Evolutionary conservation across 768 basidiomycete genomes (phyloP).

Genomic region (Collybia nuda): DNA sequence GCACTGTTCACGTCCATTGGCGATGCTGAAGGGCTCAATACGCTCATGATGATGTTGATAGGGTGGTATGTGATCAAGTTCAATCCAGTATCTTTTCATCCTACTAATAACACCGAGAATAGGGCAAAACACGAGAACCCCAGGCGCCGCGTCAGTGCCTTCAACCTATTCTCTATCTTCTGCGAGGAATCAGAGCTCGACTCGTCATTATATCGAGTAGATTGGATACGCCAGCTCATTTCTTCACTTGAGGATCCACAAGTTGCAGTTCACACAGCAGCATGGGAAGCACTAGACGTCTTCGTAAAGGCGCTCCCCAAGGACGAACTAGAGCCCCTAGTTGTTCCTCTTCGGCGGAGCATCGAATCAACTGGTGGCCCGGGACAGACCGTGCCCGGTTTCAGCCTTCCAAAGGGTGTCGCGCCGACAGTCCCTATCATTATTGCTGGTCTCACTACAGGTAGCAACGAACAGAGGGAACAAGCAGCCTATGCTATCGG

Average conservation of each 20-base stretch:
- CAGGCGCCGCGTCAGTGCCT: conserved; percentile 73
- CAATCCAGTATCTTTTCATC: neutral
- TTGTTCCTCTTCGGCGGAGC: conserved; percentile 84
- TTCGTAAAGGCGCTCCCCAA: conserved; percentile 91
- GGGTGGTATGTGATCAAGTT: conserved; percentile 64
- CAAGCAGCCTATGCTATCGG: conserved; percentile 95
- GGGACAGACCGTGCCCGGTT: conserved; percentile 79
- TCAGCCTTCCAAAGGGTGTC: conserved; percentile 81
- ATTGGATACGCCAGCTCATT: conserved; percentile 92
- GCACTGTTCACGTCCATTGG: conserved; percentile 77
- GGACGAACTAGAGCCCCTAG: conserved; percentile 88
- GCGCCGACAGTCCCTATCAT: conserved; percentile 84
- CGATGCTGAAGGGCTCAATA: conserved; percentile 88
- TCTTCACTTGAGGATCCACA: conserved; percentile 78
- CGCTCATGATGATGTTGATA: conserved; percentile 83
- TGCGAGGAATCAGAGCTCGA: conserved; percentile 85
- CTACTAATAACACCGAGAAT: neutral
- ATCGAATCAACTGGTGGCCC: conserved; percentile 85
- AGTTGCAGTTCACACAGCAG: conserved; percentile 75
- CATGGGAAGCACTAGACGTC: conserved; percentile 79
- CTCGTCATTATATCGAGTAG: conserved; percentile 80
- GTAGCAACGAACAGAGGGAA: conserved; percentile 93
- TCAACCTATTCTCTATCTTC: conserved; percentile 76
- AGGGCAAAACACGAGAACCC: conserved; percentile 83
- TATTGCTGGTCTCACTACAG: conserved; percentile 90